Conservation (phyloP, 2,329 filamentous ascomycete genomes). For the Talaromyces piceae region DNA sequence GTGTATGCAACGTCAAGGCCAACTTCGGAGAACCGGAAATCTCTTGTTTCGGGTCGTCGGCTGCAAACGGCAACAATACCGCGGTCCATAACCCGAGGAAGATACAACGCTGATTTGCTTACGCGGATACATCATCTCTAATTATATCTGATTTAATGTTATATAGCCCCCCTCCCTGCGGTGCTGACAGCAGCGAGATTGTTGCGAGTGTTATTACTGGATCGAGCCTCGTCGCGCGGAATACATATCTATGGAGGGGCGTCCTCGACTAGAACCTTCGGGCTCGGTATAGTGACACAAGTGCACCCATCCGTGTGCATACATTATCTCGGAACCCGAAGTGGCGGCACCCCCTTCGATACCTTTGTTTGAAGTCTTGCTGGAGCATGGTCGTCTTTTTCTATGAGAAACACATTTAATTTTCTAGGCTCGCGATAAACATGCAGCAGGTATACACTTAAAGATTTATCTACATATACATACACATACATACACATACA, state of each 20-base stretch:
- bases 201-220: background rate
- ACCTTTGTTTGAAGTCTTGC: background rate
- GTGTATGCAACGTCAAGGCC: background rate
- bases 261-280: no score
- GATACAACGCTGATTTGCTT: no score
- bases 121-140: background rate
- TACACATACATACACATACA: no score
- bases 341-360: background rate
- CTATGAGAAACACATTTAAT: background rate
- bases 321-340: background rate
- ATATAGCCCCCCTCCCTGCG: background rate
- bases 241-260: background rate
- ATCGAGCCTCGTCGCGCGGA: background rate
- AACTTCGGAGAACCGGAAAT: background rate
- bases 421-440: no score
- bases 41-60: background rate
- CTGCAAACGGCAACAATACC: constrained; percentile 1
- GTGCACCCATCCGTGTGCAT: background rate
- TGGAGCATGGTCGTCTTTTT: background rate
- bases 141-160: no score
- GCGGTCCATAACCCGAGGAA: background rate
- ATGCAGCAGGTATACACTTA: no score
- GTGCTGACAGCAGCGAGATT: no score
- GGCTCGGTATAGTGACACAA: background rate
- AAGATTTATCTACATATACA: no score